Conservation (phyloP, 345 rosid species). For the Schrenkiella parvula region DNA sequence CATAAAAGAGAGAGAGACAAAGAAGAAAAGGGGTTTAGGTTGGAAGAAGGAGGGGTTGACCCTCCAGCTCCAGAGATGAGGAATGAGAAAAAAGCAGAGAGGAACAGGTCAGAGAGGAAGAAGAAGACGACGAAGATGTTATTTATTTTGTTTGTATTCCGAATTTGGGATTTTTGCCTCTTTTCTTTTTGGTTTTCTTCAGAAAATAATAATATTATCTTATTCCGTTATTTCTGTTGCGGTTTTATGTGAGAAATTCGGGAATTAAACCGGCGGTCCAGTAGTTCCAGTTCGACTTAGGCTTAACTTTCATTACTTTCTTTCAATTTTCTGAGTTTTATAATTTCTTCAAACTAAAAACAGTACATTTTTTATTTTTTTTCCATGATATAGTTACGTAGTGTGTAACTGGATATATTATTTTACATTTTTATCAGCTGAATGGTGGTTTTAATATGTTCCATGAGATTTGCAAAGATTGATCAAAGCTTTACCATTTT, state of each 20-base stretch:
- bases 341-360: not conserved
- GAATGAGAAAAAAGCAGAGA: slow-evolving; percentile 42
- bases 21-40: slow-evolving; percentile 6
- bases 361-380: not conserved
- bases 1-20: not conserved
- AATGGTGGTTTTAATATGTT: not conserved
- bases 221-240: slow-evolving; percentile 31
- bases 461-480: not conserved
- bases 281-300: not conserved
- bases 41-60: slow-evolving; percentile 49
- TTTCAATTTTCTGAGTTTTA: not conserved
- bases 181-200: not conserved
- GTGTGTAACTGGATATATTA: not conserved
- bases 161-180: not conserved
- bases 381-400: not conserved
- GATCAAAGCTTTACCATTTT: not conserved
- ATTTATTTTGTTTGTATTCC: not conserved
- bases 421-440: not conserved
- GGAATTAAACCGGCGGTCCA: not conserved
- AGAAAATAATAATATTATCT: not conserved
- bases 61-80: slow-evolving; percentile 38
- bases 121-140: not conserved
- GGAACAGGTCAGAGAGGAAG: slow-evolving; percentile 26
- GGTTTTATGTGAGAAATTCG: not conserved
- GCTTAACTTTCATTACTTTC: not conserved